Evolutionary conservation across 2,329 filamentous ascomycete genomes (phyloP), one percentile per base, ranked within the genome.

Genomic region (Ceratocystis colombiana): DNA sequence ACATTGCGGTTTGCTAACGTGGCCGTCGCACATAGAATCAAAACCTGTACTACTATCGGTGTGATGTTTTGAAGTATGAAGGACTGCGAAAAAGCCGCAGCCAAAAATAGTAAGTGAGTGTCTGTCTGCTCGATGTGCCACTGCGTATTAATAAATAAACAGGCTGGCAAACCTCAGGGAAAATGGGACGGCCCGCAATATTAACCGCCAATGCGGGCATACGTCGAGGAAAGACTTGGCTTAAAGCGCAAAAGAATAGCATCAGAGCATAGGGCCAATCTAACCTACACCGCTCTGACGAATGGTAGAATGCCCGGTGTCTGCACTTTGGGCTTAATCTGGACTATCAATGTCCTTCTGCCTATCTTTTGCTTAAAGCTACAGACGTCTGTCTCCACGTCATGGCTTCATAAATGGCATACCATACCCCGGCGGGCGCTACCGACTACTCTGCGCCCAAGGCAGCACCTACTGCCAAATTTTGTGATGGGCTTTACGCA

Each of bases 321-420:
- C 66, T 86, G 86, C 72, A 76, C 79, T 0, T 72, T 85, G 15
- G 75, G 79, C 0, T 82, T 86, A 73, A 83, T 83, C 74, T 80
- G 79, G 74, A 76, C 84, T 8, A 73, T 78, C 1, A 80, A 81
- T 69, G 76, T 82, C 64, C 85, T 85, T 72, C 73, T 86, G 1
- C 83, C 83, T 70, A 73, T 46, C 83, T 86, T 76, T 82, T 44
- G 70, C 72, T 12, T 71, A 71, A 1, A 83, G 85, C 72, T 83
- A 86, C 73, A 83, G 84, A 22, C 83, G 84, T 76, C 72, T 86
- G 84, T 76, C 72, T 86, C 57, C 80, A 86, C 55, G 85, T 82
- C 0, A 77, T 86, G 28, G 81, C 84, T 6, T 71, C 70, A 0
- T 75, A 81, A 55, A 83, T 84, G 0, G 80, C 79, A 22, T 84